These are phyloP conservation scores for Salix caprea DNA, from an alignment of 345 rosid species.

Conservation along the genomic window DNA sequence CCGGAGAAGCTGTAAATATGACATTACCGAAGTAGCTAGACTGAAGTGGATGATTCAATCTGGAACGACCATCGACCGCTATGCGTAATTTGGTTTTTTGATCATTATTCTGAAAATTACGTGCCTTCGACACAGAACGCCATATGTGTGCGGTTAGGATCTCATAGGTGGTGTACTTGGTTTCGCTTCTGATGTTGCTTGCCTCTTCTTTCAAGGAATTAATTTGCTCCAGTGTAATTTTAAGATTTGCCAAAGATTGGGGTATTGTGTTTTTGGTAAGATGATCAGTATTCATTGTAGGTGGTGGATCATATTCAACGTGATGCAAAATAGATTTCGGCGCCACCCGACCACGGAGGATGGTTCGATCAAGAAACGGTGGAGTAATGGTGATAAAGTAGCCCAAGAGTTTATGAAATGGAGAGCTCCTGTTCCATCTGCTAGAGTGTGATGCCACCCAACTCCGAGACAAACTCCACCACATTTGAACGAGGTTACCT, in stretches of 20 bases:
- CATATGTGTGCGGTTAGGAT: constrained; percentile 15
- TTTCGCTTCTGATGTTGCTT: background rate
- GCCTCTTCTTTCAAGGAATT: background rate
- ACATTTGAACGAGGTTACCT: constrained; percentile 9
- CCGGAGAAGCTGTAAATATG: background rate
- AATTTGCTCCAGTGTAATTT: background rate
- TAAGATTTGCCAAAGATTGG: background rate
- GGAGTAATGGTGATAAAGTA: background rate
- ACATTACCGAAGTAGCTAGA: constrained; percentile 1
- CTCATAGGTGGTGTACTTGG: background rate
- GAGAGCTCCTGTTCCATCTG: background rate
- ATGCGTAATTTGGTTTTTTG: constrained; percentile 7
- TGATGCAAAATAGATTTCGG: background rate
- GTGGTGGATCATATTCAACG: background rate
- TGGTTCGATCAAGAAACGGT: constrained; percentile 8
- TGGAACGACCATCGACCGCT: background rate
- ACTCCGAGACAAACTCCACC: constrained; percentile 15
- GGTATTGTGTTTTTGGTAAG: background rate
- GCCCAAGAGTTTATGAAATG: constrained; percentile 10
- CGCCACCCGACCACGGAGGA: background rate
- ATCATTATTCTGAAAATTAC: background rate
- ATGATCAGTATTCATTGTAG: background rate
- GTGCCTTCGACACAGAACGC: constrained; percentile 5
- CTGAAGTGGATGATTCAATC: constrained; percentile 7
- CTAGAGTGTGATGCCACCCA: background rate